Percentiles rank a stretch among this genome's conserved stretches.
Evolutionary conservation across 768 basidiomycete species (phyloP).

Genomic region (Lentinula sp.): DNA sequence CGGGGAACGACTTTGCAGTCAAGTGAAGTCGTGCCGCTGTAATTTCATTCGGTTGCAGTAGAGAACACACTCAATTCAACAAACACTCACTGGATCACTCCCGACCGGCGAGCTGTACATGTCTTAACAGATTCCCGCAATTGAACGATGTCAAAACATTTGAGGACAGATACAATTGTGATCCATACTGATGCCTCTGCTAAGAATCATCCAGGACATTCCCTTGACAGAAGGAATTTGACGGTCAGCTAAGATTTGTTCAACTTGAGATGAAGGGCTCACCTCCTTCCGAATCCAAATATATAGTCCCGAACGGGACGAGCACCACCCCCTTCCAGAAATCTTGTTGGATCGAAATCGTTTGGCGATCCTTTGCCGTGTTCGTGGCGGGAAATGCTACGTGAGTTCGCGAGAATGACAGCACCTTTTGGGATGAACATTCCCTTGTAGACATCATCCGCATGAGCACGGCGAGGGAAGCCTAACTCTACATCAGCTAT

Average conservation of each 20-base stretch:
- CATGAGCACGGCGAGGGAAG: neutral
- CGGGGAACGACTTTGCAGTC: neutral
- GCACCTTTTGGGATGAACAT: neutral
- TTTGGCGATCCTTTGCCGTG: neutral
- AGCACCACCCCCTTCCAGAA: neutral
- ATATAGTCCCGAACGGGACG: neutral
- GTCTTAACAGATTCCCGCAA: neutral
- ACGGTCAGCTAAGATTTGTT: neutral
- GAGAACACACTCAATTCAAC: neutral
- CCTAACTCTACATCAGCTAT: neutral
- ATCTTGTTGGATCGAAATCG: neutral
- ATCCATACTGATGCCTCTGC: neutral
- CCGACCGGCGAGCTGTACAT: neutral
- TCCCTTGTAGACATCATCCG: slow-evolving; percentile 1
- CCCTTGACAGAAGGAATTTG: neutral
- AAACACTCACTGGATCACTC: neutral
- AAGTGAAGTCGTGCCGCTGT: neutral
- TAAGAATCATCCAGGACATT: neutral
- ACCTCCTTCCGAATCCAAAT: neutral
- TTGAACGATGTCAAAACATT: neutral
- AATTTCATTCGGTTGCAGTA: neutral
- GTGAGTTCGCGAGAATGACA: slow-evolving; percentile 1
- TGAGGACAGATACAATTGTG: neutral
- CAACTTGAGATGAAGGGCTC: neutral
- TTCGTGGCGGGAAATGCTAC: neutral